Evolutionary conservation across 768 basidiomycete species (phyloP).

Genomic region (Agaricus blazei): DNA sequence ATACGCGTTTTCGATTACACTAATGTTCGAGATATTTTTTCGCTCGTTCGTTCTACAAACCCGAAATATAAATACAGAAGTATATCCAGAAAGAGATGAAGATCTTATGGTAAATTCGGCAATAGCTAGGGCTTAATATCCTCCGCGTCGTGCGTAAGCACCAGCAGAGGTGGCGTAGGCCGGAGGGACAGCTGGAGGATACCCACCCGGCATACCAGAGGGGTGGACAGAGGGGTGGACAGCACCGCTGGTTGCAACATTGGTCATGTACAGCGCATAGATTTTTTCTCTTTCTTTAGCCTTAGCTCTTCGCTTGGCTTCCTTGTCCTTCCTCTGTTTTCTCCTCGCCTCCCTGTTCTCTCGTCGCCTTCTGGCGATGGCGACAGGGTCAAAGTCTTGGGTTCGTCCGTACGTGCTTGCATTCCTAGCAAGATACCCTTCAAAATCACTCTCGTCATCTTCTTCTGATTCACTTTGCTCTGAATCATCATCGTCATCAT

Average conservation of each 20-base stretch:
- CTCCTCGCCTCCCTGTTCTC: slow-evolving; percentile 58
- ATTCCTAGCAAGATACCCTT: slow-evolving; percentile 6
- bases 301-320: slow-evolving; percentile 50
- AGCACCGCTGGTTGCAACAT: slow-evolving; percentile 26
- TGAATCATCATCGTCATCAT: slow-evolving; percentile 20
- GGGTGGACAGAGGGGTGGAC: slow-evolving; percentile 5
- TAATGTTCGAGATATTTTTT: not conserved
- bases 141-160: slow-evolving; percentile 10
- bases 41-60: no score
- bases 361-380: slow-evolving; percentile 46
- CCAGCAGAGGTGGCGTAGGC: slow-evolving; percentile 1
- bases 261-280: slow-evolving; percentile 61
- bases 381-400: slow-evolving; percentile 15
- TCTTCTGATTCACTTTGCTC: slow-evolving; percentile 33
- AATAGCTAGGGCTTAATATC: slow-evolving; percentile 11
- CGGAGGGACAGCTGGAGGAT: slow-evolving; percentile 1
- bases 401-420: not conserved
- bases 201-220: slow-evolving; percentile 18
- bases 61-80: not conserved
- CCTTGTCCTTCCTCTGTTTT: slow-evolving; percentile 60
- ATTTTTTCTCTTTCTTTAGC: slow-evolving; percentile 46
- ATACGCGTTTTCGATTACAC: slow-evolving; percentile 3
- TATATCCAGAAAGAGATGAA: not conserved
- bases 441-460: slow-evolving; percentile 32
- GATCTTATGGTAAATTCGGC: no score